Base-by-base conservation (phyloP, 148 eudicot genomes). In the Fallopia convolvulus region DNA sequence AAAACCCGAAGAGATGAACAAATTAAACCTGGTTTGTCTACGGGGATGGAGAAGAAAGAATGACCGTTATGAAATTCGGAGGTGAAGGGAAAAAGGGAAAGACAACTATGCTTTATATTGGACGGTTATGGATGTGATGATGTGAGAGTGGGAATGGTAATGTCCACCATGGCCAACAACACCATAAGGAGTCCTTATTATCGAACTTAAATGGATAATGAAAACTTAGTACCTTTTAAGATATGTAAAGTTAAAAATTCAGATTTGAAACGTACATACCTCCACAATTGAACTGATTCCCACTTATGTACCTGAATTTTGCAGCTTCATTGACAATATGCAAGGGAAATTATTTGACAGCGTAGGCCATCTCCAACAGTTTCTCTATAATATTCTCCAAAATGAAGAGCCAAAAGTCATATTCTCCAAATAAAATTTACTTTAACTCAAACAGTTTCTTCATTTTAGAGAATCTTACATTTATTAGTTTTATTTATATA, bases 241-340 rank as follows among this genome's bases (percentile, higher is more conserved):
- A 6, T 10, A 39, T 17, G 10, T 3, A 14, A 65, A 68, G n/a
- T 39, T 68, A 33, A 68, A 15, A 68, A 5, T 3, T 14, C 72
- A 68, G 1, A 46, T 30, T 15, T 33, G 46, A 15, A 68, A 13
- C 7, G 2, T n/a, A 33, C 63, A 20, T 85, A 94, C 98, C 98
- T 89, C 99, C 99, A 83, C 97, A 94, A 72, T 89, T 94, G 76
- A 94, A 94, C 76, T 94, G 97, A 71, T 94, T 92, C 47, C 99
- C 99, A 81, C 97, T 94, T 75, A 97, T 84, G 81, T 94, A 94
- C 84, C 97, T 89, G 82, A 94, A 94, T 78, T 94, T 94, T 3
- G 99, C 99, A 83, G 99, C 97, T 87, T 94, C 99, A 85, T 94
- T 94, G 14, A 94, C 99, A 84, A 94, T 94, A 97, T 94, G 77